phyloP scores from a whole-genome alignment of 2,329 filamentous ascomycete species.

The Tympanopsis confertula region DNA sequence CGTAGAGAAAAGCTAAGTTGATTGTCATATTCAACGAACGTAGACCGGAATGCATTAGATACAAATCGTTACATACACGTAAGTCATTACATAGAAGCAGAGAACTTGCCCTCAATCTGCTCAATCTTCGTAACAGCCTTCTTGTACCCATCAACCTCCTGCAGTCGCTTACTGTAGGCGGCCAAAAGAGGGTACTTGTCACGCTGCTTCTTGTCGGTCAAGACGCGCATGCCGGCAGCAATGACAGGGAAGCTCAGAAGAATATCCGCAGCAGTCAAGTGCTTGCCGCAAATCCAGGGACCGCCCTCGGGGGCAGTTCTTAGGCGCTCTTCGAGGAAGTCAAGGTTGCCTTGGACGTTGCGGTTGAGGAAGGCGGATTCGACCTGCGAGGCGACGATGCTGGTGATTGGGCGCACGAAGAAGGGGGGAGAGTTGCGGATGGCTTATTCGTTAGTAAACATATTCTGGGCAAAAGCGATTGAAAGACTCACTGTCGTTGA shows the following conservation, averaged over 20 bases:
- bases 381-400: conserved; percentile 34
- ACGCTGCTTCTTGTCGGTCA: conserved; percentile 20
- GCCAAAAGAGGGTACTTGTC: conserved; percentile 30
- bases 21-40: no score
- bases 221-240: conserved; percentile 17
- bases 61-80: no score
- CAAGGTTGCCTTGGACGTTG: conserved; percentile 32
- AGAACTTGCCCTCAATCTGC: conserved; percentile 20
- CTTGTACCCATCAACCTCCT: conserved; percentile 30
- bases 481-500: conserved; percentile 1
- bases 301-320: conserved; percentile 30
- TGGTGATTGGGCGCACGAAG: conserved; percentile 56
- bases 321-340: conserved; percentile 36
- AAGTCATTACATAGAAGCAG: background rate
- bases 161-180: conserved; percentile 28
- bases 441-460: conserved; percentile 19
- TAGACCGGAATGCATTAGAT: no score
- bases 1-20: no score
- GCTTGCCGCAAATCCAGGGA: conserved; percentile 33
- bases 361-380: conserved; percentile 28
- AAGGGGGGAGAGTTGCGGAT: conserved; percentile 47
- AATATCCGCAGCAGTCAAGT: conserved; percentile 37
- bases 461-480: conserved; percentile 3
- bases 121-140: conserved; percentile 34
- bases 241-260: conserved; percentile 38